phyloP scores from a whole-genome alignment of 768 basidiomycete genomes.

The Dioszegia crocea region DNA sequence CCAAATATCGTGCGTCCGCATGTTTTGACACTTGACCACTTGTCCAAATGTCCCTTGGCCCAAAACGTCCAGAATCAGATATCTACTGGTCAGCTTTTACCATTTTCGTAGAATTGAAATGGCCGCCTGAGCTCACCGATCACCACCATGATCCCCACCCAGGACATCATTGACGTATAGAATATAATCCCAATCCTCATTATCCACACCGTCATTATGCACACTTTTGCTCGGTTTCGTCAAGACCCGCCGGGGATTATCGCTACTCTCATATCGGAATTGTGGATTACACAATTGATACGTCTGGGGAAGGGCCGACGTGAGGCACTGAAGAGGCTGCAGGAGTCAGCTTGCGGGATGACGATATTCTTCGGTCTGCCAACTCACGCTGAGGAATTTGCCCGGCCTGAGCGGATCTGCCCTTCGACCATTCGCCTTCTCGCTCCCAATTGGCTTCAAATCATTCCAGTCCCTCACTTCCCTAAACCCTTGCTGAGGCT shows the following conservation, averaged over 20 bases:
- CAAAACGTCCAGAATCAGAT: conserved; percentile 93
- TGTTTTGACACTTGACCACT: conserved; percentile 99
- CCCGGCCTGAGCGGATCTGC: conserved; percentile 66
- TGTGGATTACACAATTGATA: conserved; percentile 90
- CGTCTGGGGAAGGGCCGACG: conserved; percentile 80
- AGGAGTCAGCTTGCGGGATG: neutral
- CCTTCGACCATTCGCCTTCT: conserved; percentile 62
- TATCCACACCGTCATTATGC: conserved; percentile 96
- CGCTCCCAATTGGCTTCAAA: conserved; percentile 68
- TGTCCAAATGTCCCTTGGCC: conserved; percentile 99
- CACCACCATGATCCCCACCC: conserved; percentile 76
- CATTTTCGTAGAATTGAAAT: no score
- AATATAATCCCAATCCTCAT: conserved; percentile 99
- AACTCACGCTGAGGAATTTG: conserved; percentile 72
- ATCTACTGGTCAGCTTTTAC: conserved; percentile 55
- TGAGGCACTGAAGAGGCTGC: conserved; percentile 66
- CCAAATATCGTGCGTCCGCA: conserved; percentile 97
- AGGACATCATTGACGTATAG: conserved; percentile 98
- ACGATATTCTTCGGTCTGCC: conserved; percentile 32
- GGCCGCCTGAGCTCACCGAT: conserved; percentile 71
- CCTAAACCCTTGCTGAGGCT: conserved; percentile 60
- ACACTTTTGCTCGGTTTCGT: conserved; percentile 95
- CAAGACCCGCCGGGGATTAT: conserved; percentile 91
- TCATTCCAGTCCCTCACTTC: conserved; percentile 72
- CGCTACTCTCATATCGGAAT: conserved; percentile 89